A percentile compares a stretch with the other conserved stretches of the same genome.
Evolutionary conservation across 371 early-diverging fungal species (phyloP).

Genomic region (Edhazardia aedis): DNA sequence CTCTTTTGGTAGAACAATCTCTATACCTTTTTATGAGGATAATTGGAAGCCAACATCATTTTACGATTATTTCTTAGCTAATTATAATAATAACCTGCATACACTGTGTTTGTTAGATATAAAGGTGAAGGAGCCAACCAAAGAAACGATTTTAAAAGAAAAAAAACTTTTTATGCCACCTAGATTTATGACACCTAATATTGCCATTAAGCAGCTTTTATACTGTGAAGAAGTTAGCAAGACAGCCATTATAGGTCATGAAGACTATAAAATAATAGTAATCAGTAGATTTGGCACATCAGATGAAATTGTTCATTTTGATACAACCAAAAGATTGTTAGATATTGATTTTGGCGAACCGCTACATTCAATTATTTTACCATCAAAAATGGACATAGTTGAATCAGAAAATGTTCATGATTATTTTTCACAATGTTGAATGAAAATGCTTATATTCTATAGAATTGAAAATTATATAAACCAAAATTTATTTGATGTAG

Average conservation of each 20-base stretch:
- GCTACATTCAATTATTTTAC: conserved; percentile 79
- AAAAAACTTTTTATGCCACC: conserved; percentile 77
- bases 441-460: too few species aligned
- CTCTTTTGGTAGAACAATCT: conserved; percentile 86
- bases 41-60: conserved; percentile 83
- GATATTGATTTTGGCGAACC: conserved; percentile 62
- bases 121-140: conserved; percentile 86
- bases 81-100: conserved; percentile 62
- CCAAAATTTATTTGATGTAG: too few species aligned
- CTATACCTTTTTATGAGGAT: conserved; percentile 87
- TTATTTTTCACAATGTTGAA: too few species aligned
- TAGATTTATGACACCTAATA: conserved; percentile 83
- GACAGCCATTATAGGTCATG: conserved; percentile 41
- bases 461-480: too few species aligned
- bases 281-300: conserved; percentile 68
- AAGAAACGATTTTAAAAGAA: conserved; percentile 51
- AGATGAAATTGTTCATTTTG: conserved; percentile 60
- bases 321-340: conserved; percentile 59
- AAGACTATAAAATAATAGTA: conserved; percentile 64
- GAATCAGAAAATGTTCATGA: conserved; percentile 61
- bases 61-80: conserved; percentile 69
- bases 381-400: conserved; percentile 63
- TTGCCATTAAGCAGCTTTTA: conserved; percentile 67
- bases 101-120: conserved; percentile 90
- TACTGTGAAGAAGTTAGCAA: conserved; percentile 57